Evolutionary conservation across 805 yeast genomes (phyloP).

Genomic region (Naumovozyma dairenensis): DNA sequence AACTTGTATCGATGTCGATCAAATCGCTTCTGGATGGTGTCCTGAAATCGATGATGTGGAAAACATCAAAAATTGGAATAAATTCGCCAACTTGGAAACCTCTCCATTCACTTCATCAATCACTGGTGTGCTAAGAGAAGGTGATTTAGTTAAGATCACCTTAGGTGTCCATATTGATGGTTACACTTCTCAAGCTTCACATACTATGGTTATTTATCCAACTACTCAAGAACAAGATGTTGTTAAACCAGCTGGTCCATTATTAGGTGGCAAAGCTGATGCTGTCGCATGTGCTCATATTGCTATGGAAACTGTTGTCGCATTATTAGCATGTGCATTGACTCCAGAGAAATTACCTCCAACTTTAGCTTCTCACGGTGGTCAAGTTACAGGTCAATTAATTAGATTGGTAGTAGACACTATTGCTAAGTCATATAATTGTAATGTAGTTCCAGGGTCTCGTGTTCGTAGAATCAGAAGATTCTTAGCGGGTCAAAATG

Average conservation of each 20-base stretch:
- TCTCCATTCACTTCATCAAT: slow-evolving; percentile 16
- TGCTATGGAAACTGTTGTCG: slow-evolving; percentile 78
- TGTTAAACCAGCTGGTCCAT: slow-evolving; percentile 62
- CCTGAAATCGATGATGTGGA: slow-evolving; percentile 69
- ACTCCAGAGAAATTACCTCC: slow-evolving; percentile 67
- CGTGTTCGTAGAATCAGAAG: slow-evolving; percentile 86
- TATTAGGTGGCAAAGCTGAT: slow-evolving; percentile 78
- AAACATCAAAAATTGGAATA: slow-evolving; percentile 28
- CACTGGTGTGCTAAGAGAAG: slow-evolving; percentile 36
- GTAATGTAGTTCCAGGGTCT: slow-evolving; percentile 86
- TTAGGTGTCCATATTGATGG: slow-evolving; percentile 94
- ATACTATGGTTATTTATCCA: slow-evolving; percentile 78
- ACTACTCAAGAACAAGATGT: slow-evolving; percentile 45
- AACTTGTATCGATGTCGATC: slow-evolving; percentile 78
- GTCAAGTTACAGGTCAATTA: slow-evolving; percentile 51
- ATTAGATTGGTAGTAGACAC: slow-evolving; percentile 72
- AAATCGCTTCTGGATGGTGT: slow-evolving; percentile 65
- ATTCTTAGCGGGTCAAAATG: slow-evolving; percentile 92
- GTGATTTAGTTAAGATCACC: slow-evolving; percentile 77
- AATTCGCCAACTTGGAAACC: slow-evolving; percentile 10
- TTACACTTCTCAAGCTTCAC: slow-evolving; percentile 78
- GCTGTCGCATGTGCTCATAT: slow-evolving; percentile 81
- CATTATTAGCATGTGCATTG: slow-evolving; percentile 61
- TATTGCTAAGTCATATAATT: slow-evolving; percentile 76
- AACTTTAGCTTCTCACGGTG: slow-evolving; percentile 31